Base-by-base conservation (phyloP, 139 green algal species). In the Gonium pectorale region DNA sequence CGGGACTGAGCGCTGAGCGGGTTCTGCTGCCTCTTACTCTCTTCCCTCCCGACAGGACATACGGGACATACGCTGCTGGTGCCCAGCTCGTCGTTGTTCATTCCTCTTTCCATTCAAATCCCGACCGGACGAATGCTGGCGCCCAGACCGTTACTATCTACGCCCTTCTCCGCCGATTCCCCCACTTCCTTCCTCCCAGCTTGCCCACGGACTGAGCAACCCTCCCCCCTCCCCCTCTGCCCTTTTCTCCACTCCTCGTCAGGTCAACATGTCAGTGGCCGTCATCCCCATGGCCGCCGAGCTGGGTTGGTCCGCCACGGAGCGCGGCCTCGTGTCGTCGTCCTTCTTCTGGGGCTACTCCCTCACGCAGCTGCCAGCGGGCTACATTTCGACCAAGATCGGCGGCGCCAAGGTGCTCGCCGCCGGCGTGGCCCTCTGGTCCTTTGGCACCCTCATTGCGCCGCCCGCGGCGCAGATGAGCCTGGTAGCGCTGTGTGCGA, bases 271-370 rank as follows among this genome's bases (percentile, higher is more conserved):
- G 95, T 97, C 92, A 27, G 96, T 99, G 29, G 97, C 97, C 9
- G 95, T 99, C 38, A 99, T 99, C 80, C 97, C 97, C 9, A 99
- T 99, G 97, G 92, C 96, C 6, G 87, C 95, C 21, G 95, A 99
- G 84, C 89, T 99, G 46, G 95, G 95, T 19, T 99, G 97, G 97
- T 94, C 79, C 37, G 94, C 92, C 3, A 95, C 94, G 24, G 92
- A 97, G 29, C 88, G 95, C 7, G 97, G 97, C 43, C 89, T 99
- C 11, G 96, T 99, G 6, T 97, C 96, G 31, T 96, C 93, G 0
- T 93, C 96, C 31, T 99, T 99, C 92, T 99, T 99, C 90, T 99
- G 96, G 95, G 97, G 97, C 24, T 99, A 99, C 86, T 94, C 95
- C 0, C 79, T 96, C 59, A 98, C 95, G 8, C 84, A 88, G 79